Percentiles rank a stretch among this genome's conserved stretches.
These are phyloP conservation scores for Fremontodendron californicum DNA, from an alignment of 345 rosid species.

Conservation along the genomic window DNA sequence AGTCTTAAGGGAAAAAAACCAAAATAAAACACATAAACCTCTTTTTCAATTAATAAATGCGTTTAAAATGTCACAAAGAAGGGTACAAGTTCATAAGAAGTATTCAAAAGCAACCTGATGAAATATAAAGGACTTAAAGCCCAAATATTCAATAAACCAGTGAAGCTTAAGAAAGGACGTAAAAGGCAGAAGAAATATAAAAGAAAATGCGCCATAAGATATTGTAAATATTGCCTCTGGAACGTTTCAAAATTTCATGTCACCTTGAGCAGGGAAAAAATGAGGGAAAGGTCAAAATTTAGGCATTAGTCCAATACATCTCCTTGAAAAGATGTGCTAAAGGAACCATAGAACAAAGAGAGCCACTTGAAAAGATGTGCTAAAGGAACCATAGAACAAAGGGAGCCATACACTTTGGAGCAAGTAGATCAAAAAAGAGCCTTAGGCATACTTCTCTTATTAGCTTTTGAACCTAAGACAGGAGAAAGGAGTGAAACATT, in stretches of 20 bases:
- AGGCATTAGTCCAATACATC: not conserved
- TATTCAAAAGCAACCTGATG: not conserved
- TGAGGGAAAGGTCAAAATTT: not conserved
- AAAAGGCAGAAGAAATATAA: not conserved
- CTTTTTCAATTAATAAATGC: not conserved
- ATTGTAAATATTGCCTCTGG: not conserved
- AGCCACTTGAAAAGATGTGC: not conserved
- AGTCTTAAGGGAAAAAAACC: not conserved
- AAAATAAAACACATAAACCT: not conserved
- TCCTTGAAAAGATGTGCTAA: not conserved
- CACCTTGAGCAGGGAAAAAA: not conserved
- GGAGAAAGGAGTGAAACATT: not conserved
- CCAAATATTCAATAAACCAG: not conserved
- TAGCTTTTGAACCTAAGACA: not conserved
- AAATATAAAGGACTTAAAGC: not conserved
- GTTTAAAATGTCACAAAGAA: not conserved
- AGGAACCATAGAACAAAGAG: not conserved
- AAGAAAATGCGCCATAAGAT: not conserved
- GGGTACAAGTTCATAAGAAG: not conserved
- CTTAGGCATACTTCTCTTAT: not conserved
- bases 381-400: not conserved
- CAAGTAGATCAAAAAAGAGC: not conserved
- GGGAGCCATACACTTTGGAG: not conserved
- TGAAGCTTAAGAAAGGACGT: not conserved
- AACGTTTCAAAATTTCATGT: not conserved